Base-by-base conservation (phyloP, 768 basidiomycete species). In the Hygrocybe punicea region DNA sequence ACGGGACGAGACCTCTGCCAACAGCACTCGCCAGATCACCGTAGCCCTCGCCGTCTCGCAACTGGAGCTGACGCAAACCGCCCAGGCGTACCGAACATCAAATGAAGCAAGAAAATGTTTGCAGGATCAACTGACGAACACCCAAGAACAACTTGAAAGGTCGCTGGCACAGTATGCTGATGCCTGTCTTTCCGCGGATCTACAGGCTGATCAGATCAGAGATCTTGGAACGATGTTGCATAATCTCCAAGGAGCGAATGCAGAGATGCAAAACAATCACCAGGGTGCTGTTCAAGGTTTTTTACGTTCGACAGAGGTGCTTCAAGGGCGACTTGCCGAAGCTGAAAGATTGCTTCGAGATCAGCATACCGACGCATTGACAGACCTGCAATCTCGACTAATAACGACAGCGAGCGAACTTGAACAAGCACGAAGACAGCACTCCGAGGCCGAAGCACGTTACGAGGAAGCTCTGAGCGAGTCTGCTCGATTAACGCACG, bases 281-380 rank as follows among this genome's bases (percentile, higher is more conserved):
- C 67, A 71, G 17, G 50, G 53, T 11, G 60, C 64, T 14, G 57
- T 74, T 39, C 58, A 64, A 33, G 64, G 71, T 19, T 65, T 78
- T 8, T 51, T 60, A 17, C 51, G 34, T 14, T 65, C 67, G 45
- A 71, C 69, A 25, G 60, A 69, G 42, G 63, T 64, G 25, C 69
- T 76, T 16, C 57, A 65, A 44, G 53, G 54, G 3, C 65, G 67
- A 25, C 57, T 73, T 23, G 60, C 66, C 19, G 67, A 72, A 34
- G 61, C 62, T 10, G 69, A 68, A 55, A 55, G 57, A 6, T 55
- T 66, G 46, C 51, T 69, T 35, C 70, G 66, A 51, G 65, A 71
- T 35, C 65, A 69, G 52, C 76, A 79, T 46, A 63, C 71, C 4
- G 67, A 71, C 50, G 75, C 76, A 34, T 57, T 80, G 54, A 68